Base-by-base conservation (phyloP, 148 eudicot genomes). In the Mesembryanthemum crystallinum region DNA sequence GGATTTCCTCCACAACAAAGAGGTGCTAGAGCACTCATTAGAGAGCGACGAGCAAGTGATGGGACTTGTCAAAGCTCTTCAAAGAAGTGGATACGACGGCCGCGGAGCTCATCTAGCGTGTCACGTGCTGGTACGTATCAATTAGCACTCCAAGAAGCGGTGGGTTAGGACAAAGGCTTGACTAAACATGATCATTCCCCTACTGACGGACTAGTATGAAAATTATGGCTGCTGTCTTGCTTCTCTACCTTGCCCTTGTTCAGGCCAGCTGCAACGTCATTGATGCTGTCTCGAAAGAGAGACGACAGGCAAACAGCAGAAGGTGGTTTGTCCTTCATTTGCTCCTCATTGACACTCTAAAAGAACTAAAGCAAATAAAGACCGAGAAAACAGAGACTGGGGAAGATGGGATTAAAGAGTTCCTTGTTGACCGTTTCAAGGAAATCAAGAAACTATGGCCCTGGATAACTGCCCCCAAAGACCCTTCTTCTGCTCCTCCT, bases 11-110 rank as follows among this genome's bases (percentile, higher is more conserved):
- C 69, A 74, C 69, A 21, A 49, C 21, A 61, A 51, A 63, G 70
- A 42, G n/a, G 77, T 74, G 5, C 63, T 74, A 64, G 47, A 47
- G 6, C 70, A 74, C 21, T 8, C 30, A 0, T n/a, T 74, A 49
- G 77, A 69, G 0, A 74, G 77, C 69, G 49, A 74, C 47, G 15
- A 74, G 45, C 69, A 74, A 28, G 69, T 64, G 1, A 69, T 69
- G 24, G 30, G 63, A 25, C 77, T 74, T 7, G 21, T 74, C 12
- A 74, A 74, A 74, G 3, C 70, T 74, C 4, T 74, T 69, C 30
- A 0, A 28, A 3, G 69, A 74, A 74, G 69, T 74, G 2, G 77
- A 63, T n/a, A 74, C 30, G 77, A 74, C 49, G 61, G 77, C 23
- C 21, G 63, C 7, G 32, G 49, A 0, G 63, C 77, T 59, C 49